Conservation (phyloP, 164 flowering plant species). For the Chloranthus sessilifolius region DNA sequence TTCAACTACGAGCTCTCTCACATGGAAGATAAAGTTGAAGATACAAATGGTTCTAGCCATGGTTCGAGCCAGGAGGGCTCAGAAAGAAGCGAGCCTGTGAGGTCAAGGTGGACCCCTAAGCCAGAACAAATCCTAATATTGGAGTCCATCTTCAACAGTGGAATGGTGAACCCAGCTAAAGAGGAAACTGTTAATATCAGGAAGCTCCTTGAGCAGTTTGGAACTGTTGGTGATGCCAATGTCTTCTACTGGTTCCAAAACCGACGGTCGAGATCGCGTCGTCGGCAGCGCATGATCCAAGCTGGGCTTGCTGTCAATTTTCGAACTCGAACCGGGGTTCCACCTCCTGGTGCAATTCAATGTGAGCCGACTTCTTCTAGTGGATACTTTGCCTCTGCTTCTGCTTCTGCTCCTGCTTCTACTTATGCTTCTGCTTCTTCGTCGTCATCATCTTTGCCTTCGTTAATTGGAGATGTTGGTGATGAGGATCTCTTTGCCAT, state of each 20-base stretch:
- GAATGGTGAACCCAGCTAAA: slow-evolving; percentile 96
- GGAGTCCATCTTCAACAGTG: slow-evolving; percentile 96
- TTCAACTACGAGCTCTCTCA: neutral
- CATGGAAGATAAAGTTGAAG: slow-evolving; percentile 29
- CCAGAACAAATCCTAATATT: slow-evolving; percentile 93
- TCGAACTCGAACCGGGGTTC: neutral
- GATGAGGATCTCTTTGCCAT: slow-evolving; percentile 20
- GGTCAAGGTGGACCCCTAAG: slow-evolving; percentile 97
- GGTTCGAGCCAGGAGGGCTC: slow-evolving; percentile 7
- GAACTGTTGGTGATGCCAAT: slow-evolving; percentile 88
- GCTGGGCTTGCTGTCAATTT: slow-evolving; percentile 33
- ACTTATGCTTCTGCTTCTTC: slow-evolving; percentile 18
- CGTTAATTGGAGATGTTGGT: slow-evolving; percentile 3
- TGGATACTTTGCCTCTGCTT: neutral
- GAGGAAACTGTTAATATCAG: slow-evolving; percentile 84
- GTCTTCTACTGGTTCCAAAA: slow-evolving; percentile 98
- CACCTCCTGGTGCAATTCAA: slow-evolving; percentile 25
- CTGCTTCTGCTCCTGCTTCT: slow-evolving; percentile 1
- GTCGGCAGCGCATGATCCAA: slow-evolving; percentile 80
- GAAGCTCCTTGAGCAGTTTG: slow-evolving; percentile 74
- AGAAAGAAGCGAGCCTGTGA: slow-evolving; percentile 43
- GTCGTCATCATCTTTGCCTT: slow-evolving; percentile 11
- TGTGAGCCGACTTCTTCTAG: slow-evolving; percentile 14
- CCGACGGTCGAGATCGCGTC: slow-evolving; percentile 80
- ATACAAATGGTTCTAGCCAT: slow-evolving; percentile 21